Base-by-base conservation (phyloP, 306 rosid species). In the Malus fusca region DNA sequence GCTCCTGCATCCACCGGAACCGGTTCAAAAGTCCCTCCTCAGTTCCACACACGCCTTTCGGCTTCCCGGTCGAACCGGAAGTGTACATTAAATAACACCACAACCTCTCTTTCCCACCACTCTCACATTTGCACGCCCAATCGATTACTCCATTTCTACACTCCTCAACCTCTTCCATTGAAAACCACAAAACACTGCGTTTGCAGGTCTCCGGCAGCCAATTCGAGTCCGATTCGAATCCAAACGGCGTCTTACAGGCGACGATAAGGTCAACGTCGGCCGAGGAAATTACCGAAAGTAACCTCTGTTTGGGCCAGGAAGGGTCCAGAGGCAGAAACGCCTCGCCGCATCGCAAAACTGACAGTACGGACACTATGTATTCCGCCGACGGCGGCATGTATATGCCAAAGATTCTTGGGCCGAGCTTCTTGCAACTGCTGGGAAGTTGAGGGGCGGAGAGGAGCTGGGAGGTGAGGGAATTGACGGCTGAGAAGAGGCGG, bases 1-100 rank as follows among this genome's bases (percentile, higher is more conserved):
- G 35, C 70, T 84, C 88, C 88, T 91, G 95, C 98, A 94, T 94
- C 98, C 97, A 94, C 66, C 66, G 76, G 79, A 88, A 90, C 64
- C 97, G 90, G 77, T 92, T 94, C 66, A 87, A 74, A 77, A 94
- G 93, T 83, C 98, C 97, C 83, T 82, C 82, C 71, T 94, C 97
- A 0, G 96, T 90, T 51, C 98, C 97, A 77, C 97, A 90, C 55
- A 94, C 90, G 21, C 97, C 98, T 81, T 91, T 94, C 55, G 95
- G 96, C 80, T 86, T 86, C 74, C 98, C 98, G 11, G 96, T 90
- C 48, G 97, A 91, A n/a, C 97, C 98, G 40, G 98, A 94, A 44
- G 98, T 94, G 83, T 86, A 86, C 97, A 94, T 86, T 71, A 94
- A 68, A 75, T 94, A 94, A 78, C 96, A 90, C 83, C 90, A 94